Evolutionary conservation across 768 basidiomycete genomes (phyloP), one percentile per base, ranked within the genome.

Genomic region (Dendrothele bispora): DNA sequence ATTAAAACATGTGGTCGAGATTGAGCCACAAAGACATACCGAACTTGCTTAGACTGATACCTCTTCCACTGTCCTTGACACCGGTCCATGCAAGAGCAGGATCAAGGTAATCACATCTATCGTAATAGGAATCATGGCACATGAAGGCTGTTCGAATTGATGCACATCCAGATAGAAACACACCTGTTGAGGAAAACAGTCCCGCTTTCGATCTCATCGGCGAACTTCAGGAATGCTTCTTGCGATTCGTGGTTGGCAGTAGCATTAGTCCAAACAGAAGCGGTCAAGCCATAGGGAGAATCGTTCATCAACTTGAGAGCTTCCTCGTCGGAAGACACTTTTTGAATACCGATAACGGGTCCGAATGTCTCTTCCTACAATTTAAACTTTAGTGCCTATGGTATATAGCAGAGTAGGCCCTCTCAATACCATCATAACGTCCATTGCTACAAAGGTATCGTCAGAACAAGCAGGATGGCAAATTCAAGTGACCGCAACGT

Each of bases 51-150:
- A 98, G 69, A 58, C 91, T 94, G 50, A 98, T 73, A 1, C 95
- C 97, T 24, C 94, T 74, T 21, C 97, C 97, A 46, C 88, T 93
- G 58, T 97, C 72, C 73, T 98, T 98, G 39, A 91, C 86, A 2
- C 95, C 97, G 3, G 86, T 90, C 97, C 97, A 99, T 0, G 90
- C 79, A 2, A 98, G 71, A 4, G 94, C 92, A 2, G 97, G 95
- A 60, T 99, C 97, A 20, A 97, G 75, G 59, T 75, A 86, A 66
- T 99, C 95, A 56, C 89, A 91, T 35, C 88, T 88, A 27, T 14
- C 10, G n/a, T 15, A 40, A 34, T 10, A 25, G 3, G 34, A 24
- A 27, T 26, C 20, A 15, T 28, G 21, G 10, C 10, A 32, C 30
- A 32, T 10, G 30, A 32, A 32, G 30, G n/a, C 30, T n/a, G n/a